Percentiles rank a stretch among this genome's conserved stretches.
Conservation (phyloP, 257 asterid species). For the Plantago ovata region DNA sequence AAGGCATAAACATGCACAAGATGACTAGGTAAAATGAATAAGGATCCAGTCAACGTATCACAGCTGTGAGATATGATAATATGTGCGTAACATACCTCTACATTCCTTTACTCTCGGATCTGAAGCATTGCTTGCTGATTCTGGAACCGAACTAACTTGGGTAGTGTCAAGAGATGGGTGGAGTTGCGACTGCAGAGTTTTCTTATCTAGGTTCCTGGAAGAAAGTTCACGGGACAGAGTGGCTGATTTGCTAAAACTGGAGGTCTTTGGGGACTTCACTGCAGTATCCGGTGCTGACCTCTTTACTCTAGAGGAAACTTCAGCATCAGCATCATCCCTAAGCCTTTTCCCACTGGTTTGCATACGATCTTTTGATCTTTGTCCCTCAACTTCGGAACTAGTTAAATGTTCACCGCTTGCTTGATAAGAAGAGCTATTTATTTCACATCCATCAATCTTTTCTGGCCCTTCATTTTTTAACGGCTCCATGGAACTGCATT, state of each 20-base stretch:
- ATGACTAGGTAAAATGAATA: conserved; percentile 3
- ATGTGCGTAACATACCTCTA: conserved; percentile 42
- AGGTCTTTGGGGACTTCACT: conserved; percentile 44
- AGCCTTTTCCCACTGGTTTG: conserved; percentile 55
- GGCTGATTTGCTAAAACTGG: conserved; percentile 35
- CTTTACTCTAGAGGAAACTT: conserved; percentile 64
- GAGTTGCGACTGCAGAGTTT: conserved; percentile 41
- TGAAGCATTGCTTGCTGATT: conserved; percentile 41
- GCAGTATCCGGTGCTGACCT: conserved; percentile 50
- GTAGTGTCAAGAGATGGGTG: conserved; percentile 35
- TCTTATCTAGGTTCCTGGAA: conserved; percentile 49
- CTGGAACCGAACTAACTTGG: conserved; percentile 36
- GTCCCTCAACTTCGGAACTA: conserved; percentile 42
- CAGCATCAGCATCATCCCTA: conserved; percentile 61
- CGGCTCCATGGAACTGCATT: conserved; percentile 56
- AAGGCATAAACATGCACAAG: conserved; percentile 11
- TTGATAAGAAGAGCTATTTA: conserved; percentile 48
- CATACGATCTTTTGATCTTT: conserved; percentile 33
- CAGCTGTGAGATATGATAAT: conserved; percentile 14
- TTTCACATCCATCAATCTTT: conserved; percentile 42
- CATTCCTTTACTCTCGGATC: conserved; percentile 36
- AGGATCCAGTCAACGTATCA: conserved; percentile 14
- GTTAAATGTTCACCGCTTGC: conserved; percentile 39
- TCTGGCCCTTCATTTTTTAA: conserved; percentile 38
- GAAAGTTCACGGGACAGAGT: conserved; percentile 61